phyloP scores from a whole-genome alignment of 441 rosid species.

The Brassica balearica region DNA sequence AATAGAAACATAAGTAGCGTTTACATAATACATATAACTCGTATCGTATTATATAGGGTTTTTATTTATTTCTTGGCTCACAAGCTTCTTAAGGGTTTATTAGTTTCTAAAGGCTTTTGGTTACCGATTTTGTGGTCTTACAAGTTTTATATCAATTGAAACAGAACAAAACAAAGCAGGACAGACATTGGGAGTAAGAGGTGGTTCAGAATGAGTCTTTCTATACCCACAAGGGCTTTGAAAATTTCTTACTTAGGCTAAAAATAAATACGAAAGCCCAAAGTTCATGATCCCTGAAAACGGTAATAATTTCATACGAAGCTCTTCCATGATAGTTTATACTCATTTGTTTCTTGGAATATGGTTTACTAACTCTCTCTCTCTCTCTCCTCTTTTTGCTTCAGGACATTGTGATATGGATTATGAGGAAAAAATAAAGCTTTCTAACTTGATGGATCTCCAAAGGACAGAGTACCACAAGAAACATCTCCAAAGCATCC shows the following conservation, averaged over 20 bases:
- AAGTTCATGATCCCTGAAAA: constrained; percentile 46
- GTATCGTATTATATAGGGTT: not conserved
- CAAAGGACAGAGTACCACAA: constrained; percentile 48
- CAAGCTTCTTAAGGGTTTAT: not conserved
- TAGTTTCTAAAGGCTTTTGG: not conserved
- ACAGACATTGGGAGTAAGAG: constrained; percentile 34
- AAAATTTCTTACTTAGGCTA: constrained; percentile 37
- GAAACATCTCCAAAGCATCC: constrained; percentile 45
- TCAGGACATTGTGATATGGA: constrained; percentile 45
- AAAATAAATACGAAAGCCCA: constrained; percentile 41
- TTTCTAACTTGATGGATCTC: constrained; percentile 45
- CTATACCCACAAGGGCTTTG: constrained; percentile 48
- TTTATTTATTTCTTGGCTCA: constrained; percentile 9
- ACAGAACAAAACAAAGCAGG: constrained; percentile 47
- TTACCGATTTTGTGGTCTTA: constrained; percentile 18
- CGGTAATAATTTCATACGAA: constrained; percentile 20
- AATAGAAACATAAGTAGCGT: constrained; percentile 43
- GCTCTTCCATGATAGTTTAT: not conserved
- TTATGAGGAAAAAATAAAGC: constrained; percentile 32
- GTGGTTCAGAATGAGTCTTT: constrained; percentile 45
- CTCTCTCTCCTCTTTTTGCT: not conserved
- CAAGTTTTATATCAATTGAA: not conserved
- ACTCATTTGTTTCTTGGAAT: not conserved
- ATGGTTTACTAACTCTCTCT: constrained; percentile 3
- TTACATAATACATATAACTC: not conserved